phyloP scores from a whole-genome alignment of 495 filamentous ascomycete species.

The Aspergillus ellipticus region DNA sequence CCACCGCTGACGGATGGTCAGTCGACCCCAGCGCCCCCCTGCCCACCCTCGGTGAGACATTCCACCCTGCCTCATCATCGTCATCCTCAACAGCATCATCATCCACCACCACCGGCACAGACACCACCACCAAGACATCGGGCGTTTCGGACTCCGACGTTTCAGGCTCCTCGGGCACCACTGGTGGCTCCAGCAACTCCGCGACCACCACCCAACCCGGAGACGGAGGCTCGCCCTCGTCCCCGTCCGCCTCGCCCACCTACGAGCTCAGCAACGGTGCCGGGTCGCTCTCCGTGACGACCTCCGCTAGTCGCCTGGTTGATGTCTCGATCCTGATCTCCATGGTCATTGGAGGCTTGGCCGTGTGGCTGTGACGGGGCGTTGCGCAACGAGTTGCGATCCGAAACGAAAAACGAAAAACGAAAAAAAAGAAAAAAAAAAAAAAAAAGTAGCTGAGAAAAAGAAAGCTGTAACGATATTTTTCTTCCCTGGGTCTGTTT shows the following conservation, averaged over 20 bases:
- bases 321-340: slow-evolving; percentile 1
- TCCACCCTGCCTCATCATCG: slow-evolving; percentile 8
- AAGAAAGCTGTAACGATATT: too few relatives aligned
- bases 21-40: slow-evolving; percentile 64
- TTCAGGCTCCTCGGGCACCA: not conserved
- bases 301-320: not conserved
- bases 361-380: slow-evolving; percentile 11
- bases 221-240: not conserved
- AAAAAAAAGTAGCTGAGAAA: too few relatives aligned
- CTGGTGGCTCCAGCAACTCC: not conserved
- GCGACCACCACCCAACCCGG: not conserved
- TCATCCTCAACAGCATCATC: too few relatives aligned
- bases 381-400: not conserved
- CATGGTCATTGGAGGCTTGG: slow-evolving; percentile 9
- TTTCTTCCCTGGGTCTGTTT: too few relatives aligned
- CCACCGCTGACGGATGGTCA: slow-evolving; percentile 65
- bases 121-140: not conserved
- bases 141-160: slow-evolving; percentile 8
- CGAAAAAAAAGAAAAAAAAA: too few relatives aligned
- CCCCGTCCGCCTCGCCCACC: not conserved
- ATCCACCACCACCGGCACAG: not conserved
- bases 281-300: not conserved
- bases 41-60: slow-evolving; percentile 60
- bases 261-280: slow-evolving; percentile 6
- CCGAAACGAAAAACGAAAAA: too few relatives aligned